These are phyloP conservation scores for Clitopilus passeckerianus DNA, from an alignment of 768 basidiomycete species.

Conservation along the genomic window DNA sequence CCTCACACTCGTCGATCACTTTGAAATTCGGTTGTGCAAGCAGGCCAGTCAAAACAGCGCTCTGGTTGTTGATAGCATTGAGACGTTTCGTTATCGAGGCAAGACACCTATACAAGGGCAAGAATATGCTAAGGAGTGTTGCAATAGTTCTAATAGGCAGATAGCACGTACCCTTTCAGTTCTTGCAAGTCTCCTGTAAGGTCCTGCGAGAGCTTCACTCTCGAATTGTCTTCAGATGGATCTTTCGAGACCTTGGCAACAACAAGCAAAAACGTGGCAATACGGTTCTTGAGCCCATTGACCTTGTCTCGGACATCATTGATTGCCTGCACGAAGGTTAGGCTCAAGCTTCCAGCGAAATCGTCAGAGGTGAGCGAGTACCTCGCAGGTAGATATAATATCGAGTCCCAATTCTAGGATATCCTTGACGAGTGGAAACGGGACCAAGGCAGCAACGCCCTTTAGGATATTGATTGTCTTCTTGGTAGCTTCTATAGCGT, in stretches of 20 bases:
- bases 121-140: neutral
- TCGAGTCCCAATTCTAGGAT: neutral
- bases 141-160: neutral
- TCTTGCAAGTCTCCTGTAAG: neutral
- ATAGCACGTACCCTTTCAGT: neutral
- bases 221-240: neutral
- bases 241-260: neutral
- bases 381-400: neutral
- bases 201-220: neutral
- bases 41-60: neutral
- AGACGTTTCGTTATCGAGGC: neutral
- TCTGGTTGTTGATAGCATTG: neutral
- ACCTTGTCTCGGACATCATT: neutral
- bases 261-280: neutral
- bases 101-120: neutral
- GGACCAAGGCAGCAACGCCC: neutral
- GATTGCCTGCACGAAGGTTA: neutral
- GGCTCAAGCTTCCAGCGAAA: neutral
- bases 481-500: neutral
- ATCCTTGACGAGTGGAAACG: neutral
- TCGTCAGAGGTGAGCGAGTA: neutral
- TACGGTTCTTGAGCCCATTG: neutral
- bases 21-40: neutral
- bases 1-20: neutral
- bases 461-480: neutral